Percentiles rank a stretch among this genome's conserved stretches.
Evolutionary conservation across 768 basidiomycete species (phyloP).

Genomic region (Phlegmacium glaucopus): DNA sequence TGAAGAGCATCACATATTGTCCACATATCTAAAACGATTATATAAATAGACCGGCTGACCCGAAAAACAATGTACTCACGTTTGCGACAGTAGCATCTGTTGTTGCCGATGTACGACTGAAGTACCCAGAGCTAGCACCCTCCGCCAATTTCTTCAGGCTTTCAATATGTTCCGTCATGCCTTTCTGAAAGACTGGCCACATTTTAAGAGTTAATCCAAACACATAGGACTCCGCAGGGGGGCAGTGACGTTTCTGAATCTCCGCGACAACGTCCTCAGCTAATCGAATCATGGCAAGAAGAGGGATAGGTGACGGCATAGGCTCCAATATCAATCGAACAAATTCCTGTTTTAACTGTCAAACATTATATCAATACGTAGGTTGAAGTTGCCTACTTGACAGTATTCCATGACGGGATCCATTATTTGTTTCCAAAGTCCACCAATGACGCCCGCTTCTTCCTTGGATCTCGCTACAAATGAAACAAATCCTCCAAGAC

Average conservation of each 20-base stretch:
- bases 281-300: constrained; percentile 89
- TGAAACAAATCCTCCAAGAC: constrained; percentile 32
- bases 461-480: constrained; percentile 46
- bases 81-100: constrained; percentile 67
- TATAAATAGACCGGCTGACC: constrained; percentile 6
- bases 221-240: constrained; percentile 79
- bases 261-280: constrained; percentile 78
- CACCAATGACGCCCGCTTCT: constrained; percentile 55
- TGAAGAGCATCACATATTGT: constrained; percentile 80
- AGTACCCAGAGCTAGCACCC: constrained; percentile 57
- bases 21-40: constrained; percentile 52
- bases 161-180: constrained; percentile 81
- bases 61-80: constrained; percentile 35
- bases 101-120: constrained; percentile 55
- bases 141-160: constrained; percentile 82
- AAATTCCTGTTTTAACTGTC: constrained; percentile 50
- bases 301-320: constrained; percentile 66
- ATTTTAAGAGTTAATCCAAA: constrained; percentile 79
- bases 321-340: constrained; percentile 67
- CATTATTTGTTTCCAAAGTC: constrained; percentile 89
- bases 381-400: constrained; percentile 43
- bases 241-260: constrained; percentile 72
- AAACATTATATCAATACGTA: constrained; percentile 2
- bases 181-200: constrained; percentile 94
- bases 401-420: constrained; percentile 89